Evolutionary conservation across 2,329 filamentous ascomycete species (phyloP), one percentile per base, ranked within the genome.

Genomic region (Pseudocercospora vitis): DNA sequence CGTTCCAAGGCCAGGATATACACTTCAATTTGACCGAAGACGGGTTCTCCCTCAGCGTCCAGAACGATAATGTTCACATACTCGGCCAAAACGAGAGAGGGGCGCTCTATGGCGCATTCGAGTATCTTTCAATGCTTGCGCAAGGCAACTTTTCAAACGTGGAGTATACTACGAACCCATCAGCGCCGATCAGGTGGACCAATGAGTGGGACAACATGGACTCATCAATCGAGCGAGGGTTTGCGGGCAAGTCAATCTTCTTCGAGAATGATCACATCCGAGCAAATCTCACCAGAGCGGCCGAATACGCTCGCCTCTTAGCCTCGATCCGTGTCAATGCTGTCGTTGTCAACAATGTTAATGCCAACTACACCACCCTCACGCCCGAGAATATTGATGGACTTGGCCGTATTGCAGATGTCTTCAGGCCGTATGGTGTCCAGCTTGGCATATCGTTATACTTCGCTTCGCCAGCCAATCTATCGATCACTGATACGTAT

Each of bases 281-380:
- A n/a, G 71, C 80, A 3, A 79, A 88, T 56, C 73, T 85, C 14
- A 82, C 79, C 1, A 80, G 85, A 0, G 81, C 79, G 0, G 71
- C 75, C 4, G 74, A 85, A 58, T 88, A 87, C 58, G 85, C 82
- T 1, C 83, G 85, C 1, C 74, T 89, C 2, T 71, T 88, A 11
- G 80, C 85, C 2, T 88, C 85, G 0, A 78, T 88, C 26, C 73
- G 83, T 11, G 70, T 89, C 60, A 89, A 89, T 58, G 86, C 77
- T 0, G 75, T 87, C 7, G 71, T 88, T 2, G 75, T 87, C 62
- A 89, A 88, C 71, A 89, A 89, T 53, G 86, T 88, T 63, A 89
- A 89, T 61, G 84, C 86, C 3, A 83, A 88, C 61, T 74, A 79
- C 2, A 75, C 74, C 0, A 71, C 86, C 0, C 71, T 88, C 7